Conservation (phyloP, 164 flowering plant genomes). For the Protea cynaroides region DNA sequence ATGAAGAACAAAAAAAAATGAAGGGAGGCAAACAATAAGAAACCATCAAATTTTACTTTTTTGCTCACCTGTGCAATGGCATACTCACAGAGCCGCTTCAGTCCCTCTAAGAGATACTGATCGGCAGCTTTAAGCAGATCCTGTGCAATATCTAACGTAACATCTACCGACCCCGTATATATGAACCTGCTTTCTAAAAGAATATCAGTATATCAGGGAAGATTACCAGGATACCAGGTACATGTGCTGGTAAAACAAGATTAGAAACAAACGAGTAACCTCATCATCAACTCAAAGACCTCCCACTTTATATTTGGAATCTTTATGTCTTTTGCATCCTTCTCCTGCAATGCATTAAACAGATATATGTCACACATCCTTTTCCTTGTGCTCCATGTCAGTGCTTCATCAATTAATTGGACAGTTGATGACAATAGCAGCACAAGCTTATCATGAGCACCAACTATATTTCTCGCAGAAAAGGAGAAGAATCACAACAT, state of each 20-base stretch:
- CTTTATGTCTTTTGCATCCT: slow-evolving; percentile 94
- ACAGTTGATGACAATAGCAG: too few relatives aligned
- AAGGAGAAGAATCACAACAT: too few relatives aligned
- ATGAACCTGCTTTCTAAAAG: slow-evolving; percentile 42
- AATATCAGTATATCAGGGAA: neutral
- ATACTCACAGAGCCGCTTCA: slow-evolving; percentile 63
- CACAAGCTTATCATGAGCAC: neutral
- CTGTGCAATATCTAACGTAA: slow-evolving; percentile 53
- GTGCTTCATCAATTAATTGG: too few relatives aligned
- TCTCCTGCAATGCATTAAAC: slow-evolving; percentile 50
- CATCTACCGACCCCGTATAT: slow-evolving; percentile 62
- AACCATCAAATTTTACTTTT: neutral
- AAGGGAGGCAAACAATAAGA: neutral
- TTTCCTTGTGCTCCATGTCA: too few relatives aligned
- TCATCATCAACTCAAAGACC: slow-evolving; percentile 76
- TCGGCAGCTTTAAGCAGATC: slow-evolving; percentile 75
- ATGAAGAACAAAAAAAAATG: neutral
- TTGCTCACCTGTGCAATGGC: slow-evolving; percentile 53
- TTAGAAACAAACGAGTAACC: slow-evolving; percentile 25
- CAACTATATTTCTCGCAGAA: neutral
- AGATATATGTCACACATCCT: neutral
- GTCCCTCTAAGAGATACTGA: slow-evolving; percentile 70
- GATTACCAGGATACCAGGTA: neutral
- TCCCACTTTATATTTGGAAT: slow-evolving; percentile 93
- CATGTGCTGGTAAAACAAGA: slow-evolving; percentile 3